Percentiles rank a stretch among this genome's conserved stretches.
These are phyloP conservation scores for Candida qinlingensis DNA, from an alignment of 805 yeast species.

Conservation along the genomic window DNA sequence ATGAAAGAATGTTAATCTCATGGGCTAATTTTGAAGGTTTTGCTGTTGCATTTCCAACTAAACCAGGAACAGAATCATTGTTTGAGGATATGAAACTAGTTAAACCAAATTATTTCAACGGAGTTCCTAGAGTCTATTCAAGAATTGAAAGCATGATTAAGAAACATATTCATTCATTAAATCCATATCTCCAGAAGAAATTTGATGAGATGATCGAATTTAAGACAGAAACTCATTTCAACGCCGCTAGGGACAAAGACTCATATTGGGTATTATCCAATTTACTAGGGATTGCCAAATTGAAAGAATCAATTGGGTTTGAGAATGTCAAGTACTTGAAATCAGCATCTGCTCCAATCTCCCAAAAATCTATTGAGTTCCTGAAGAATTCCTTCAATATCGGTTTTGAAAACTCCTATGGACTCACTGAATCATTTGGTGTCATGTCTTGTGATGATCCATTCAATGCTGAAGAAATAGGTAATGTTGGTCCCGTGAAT, in stretches of 20 bases:
- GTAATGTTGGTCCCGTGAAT: conserved; percentile 45
- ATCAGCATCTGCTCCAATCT: conserved; percentile 59
- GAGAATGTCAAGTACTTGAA: conserved; percentile 28
- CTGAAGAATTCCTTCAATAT: conserved; percentile 45
- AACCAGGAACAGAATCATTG: conserved; percentile 37
- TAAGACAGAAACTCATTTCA: conserved; percentile 5
- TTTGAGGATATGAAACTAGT: conserved; percentile 44
- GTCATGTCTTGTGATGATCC: conserved; percentile 38
- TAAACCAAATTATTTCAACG: conserved; percentile 42
- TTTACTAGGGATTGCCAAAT: conserved; percentile 31
- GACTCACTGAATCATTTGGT: conserved; percentile 61
- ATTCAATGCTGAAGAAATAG: conserved; percentile 29
- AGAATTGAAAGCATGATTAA: conserved; percentile 46
- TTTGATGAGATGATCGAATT: conserved; percentile 14
- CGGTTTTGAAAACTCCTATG: conserved; percentile 48
- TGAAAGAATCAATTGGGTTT: conserved; percentile 34
- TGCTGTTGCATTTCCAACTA: conserved; percentile 41
- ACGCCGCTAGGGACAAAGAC: conserved; percentile 9
- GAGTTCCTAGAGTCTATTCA: conserved; percentile 55
- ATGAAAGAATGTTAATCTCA: conserved; percentile 41
- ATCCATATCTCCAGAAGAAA: conserved; percentile 11
- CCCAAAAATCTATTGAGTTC: conserved; percentile 47
- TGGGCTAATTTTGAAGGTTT: conserved; percentile 32
- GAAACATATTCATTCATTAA: conserved; percentile 10
- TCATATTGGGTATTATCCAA: conserved; percentile 6